These are phyloP conservation scores for Zizania latifolia DNA, from an alignment of 176 grass and related monocot genomes.

Conservation along the genomic window DNA sequence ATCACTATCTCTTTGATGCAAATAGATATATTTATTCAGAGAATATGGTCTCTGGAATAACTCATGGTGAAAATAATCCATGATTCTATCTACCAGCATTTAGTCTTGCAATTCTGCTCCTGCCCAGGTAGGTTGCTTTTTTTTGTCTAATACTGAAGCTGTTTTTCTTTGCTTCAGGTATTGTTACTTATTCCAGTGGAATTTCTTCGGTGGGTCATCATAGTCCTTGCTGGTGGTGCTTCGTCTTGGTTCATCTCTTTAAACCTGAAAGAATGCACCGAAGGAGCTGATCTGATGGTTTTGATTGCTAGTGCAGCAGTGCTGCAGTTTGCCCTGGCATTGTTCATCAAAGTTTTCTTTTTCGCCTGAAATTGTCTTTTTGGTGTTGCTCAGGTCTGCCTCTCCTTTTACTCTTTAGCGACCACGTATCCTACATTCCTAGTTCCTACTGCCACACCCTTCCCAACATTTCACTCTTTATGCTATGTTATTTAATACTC, in stretches of 20 bases:
- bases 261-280: constrained; percentile 68
- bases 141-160: constrained; percentile 13
- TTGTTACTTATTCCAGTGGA: constrained; percentile 78
- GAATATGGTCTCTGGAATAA: not conserved
- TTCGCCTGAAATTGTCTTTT: constrained; percentile 55
- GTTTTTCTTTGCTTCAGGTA: constrained; percentile 50
- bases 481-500: not conserved
- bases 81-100: too few relatives aligned
- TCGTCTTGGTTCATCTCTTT: constrained; percentile 81
- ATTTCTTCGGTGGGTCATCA: constrained; percentile 85
- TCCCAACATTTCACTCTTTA: not conserved
- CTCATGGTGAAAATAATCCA: constrained; percentile 11
- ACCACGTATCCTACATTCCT: not conserved
- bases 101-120: not conserved
- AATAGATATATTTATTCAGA: not conserved
- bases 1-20: not conserved
- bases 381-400: constrained; percentile 32
- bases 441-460: not conserved
- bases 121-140: not conserved
- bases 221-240: constrained; percentile 52
- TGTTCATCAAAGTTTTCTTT: constrained; percentile 98
- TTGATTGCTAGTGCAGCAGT: constrained; percentile 56
- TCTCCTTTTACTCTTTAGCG: not conserved
- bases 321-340: constrained; percentile 74
- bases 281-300: constrained; percentile 62